These are phyloP conservation scores for Vitellaria paradoxa DNA, from an alignment of 179 eudicot species.

Conservation along the genomic window DNA sequence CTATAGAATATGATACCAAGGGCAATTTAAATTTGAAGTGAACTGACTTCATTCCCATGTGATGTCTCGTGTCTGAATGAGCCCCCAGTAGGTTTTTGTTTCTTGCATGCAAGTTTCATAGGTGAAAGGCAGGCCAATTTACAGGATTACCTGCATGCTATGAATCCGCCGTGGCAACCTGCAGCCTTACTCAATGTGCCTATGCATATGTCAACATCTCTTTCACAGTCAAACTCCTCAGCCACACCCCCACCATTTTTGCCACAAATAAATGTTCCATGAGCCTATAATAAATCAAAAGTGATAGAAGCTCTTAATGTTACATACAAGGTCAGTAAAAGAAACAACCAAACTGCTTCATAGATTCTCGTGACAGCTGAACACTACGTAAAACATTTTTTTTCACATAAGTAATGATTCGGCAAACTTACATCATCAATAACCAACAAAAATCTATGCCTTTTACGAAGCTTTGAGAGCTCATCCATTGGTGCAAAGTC, in stretches of 20 bases:
- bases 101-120: background rate
- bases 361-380: background rate
- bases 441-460: conserved; percentile 83
- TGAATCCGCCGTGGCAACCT: conserved; percentile 95
- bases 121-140: background rate
- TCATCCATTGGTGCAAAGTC: conserved; percentile 91
- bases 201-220: conserved; percentile 79
- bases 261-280: conserved; percentile 93
- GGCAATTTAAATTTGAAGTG: background rate
- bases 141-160: conserved; percentile 82
- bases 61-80: background rate
- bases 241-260: conserved; percentile 91
- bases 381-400: background rate
- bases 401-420: background rate
- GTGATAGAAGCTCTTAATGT: background rate
- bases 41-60: background rate
- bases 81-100: background rate
- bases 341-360: conserved; percentile 3
- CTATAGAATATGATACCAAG: background rate
- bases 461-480: conserved; percentile 76
- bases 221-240: conserved; percentile 73
- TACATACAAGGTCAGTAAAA: background rate
- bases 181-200: conserved; percentile 98
- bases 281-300: conserved; percentile 57
- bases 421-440: conserved; percentile 84